These are phyloP conservation scores for Leccinum truebloodii DNA, from an alignment of 768 basidiomycete species.

Conservation along the genomic window DNA sequence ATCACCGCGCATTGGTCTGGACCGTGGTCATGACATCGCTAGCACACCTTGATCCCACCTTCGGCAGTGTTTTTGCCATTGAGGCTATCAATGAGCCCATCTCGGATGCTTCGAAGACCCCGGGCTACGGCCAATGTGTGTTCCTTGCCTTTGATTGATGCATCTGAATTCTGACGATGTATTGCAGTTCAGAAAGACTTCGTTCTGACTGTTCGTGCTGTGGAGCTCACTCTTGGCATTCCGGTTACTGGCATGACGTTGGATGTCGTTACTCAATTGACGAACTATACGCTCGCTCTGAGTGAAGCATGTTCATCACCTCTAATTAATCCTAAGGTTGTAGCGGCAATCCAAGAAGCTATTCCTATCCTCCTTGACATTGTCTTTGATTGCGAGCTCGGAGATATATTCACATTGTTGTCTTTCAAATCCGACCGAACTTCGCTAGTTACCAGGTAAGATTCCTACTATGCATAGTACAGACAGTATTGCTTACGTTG, in stretches of 20 bases:
- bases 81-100: slow-evolving; percentile 81
- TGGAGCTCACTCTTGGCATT: slow-evolving; percentile 64
- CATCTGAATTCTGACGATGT: background rate
- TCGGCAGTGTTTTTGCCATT: slow-evolving; percentile 64
- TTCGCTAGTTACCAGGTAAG: slow-evolving; percentile 42
- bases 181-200: slow-evolving; percentile 66
- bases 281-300: slow-evolving; percentile 40
- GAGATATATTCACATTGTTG: slow-evolving; percentile 23
- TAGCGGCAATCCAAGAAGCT: slow-evolving; percentile 35
- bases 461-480: background rate
- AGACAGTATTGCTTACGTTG: slow-evolving; percentile 4
- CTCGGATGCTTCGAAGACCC: slow-evolving; percentile 67
- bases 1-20: slow-evolving; percentile 79
- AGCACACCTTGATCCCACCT: slow-evolving; percentile 67
- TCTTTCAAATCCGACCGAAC: slow-evolving; percentile 20
- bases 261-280: slow-evolving; percentile 21
- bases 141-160: slow-evolving; percentile 2
- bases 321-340: slow-evolving; percentile 33
- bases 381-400: slow-evolving; percentile 20
- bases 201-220: slow-evolving; percentile 63
- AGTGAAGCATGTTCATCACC: slow-evolving; percentile 14
- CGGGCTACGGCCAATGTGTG: slow-evolving; percentile 70
- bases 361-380: slow-evolving; percentile 39
- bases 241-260: slow-evolving; percentile 24
- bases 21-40: slow-evolving; percentile 76